A percentile compares a stretch with the other conserved stretches of the same genome.
These are phyloP conservation scores for Daldinia sp. DNA, from an alignment of 2,329 filamentous ascomycete species.

Conservation along the genomic window DNA sequence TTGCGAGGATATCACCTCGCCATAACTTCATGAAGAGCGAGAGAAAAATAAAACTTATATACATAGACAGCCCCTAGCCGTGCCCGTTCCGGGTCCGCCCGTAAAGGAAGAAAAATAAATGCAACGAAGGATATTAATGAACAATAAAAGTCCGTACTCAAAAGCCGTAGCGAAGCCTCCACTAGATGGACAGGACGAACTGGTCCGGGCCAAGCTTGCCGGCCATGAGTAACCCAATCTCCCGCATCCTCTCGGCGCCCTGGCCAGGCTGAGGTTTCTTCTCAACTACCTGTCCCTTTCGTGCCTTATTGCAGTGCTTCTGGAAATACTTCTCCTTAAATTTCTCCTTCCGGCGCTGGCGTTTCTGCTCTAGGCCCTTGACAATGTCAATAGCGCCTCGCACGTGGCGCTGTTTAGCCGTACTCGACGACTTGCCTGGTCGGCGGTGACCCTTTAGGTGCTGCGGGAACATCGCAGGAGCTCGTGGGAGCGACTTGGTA, in stretches of 20 bases:
- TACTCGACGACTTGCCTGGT: conserved; percentile 43
- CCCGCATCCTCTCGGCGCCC: conserved; percentile 91
- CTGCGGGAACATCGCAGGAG: conserved; percentile 73
- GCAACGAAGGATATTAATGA: conserved; percentile 36
- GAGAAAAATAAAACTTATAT: conserved; percentile 38
- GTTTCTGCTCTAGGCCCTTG: conserved; percentile 93
- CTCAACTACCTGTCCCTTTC: conserved; percentile 69
- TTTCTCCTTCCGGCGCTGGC: conserved; percentile 91
- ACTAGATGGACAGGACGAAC: conserved; percentile 78
- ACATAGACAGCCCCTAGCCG: conserved; percentile 32
- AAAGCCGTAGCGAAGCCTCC: conserved; percentile 11
- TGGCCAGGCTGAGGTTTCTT: conserved; percentile 80
- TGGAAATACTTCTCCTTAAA: conserved; percentile 75
- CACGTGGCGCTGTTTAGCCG: conserved; percentile 67
- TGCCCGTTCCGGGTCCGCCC: conserved; percentile 11
- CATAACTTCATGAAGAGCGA: conserved; percentile 36
- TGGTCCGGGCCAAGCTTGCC: conserved; percentile 78
- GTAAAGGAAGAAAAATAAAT: conserved; percentile 27
- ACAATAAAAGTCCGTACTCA: conserved; percentile 7
- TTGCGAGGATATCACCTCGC: conserved; percentile 26
- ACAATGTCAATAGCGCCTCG: conserved; percentile 98
- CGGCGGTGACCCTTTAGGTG: conserved; percentile 54
- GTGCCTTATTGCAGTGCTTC: conserved; percentile 85
- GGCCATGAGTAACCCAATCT: conserved; percentile 88
- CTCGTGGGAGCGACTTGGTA: conserved; percentile 87